Conservation (phyloP, 208 protist species). For the Trichomonas gallinae region DNA sequence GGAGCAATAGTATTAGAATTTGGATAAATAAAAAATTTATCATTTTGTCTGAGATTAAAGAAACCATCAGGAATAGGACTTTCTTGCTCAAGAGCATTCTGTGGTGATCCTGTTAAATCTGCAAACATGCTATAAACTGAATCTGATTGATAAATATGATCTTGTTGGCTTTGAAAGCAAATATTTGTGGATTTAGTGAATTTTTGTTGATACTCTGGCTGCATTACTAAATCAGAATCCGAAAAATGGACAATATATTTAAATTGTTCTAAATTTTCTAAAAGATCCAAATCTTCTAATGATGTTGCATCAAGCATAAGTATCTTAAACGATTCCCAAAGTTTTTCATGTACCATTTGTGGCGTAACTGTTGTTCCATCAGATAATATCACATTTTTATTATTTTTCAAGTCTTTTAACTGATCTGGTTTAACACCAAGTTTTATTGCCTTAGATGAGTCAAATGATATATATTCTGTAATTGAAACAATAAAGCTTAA, state of each 20-base stretch:
- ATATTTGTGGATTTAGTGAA: background rate
- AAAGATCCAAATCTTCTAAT: background rate
- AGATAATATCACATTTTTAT: background rate
- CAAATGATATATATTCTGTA: background rate
- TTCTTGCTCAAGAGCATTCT: background rate
- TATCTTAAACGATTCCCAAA: background rate
- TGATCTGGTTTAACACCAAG: background rate
- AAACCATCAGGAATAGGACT: background rate
- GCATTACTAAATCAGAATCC: background rate
- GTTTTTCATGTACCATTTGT: background rate
- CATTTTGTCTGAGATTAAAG: background rate
- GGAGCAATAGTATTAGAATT: background rate
- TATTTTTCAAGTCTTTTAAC: background rate
- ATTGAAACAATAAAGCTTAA: background rate
- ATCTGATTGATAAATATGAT: background rate
- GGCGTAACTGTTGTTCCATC: background rate
- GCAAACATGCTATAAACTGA: background rate
- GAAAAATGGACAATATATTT: background rate
- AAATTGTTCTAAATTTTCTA: background rate
- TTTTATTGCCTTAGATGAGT: background rate
- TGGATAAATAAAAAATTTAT: background rate
- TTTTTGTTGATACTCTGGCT: background rate
- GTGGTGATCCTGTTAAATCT: background rate
- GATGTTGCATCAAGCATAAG: background rate
- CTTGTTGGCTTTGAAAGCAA: background rate